A percentile compares a stretch with the other conserved stretches of the same genome.
These are phyloP conservation scores for Aspergillus baeticus DNA, from an alignment of 495 filamentous ascomycete genomes.

Conservation along the genomic window DNA sequence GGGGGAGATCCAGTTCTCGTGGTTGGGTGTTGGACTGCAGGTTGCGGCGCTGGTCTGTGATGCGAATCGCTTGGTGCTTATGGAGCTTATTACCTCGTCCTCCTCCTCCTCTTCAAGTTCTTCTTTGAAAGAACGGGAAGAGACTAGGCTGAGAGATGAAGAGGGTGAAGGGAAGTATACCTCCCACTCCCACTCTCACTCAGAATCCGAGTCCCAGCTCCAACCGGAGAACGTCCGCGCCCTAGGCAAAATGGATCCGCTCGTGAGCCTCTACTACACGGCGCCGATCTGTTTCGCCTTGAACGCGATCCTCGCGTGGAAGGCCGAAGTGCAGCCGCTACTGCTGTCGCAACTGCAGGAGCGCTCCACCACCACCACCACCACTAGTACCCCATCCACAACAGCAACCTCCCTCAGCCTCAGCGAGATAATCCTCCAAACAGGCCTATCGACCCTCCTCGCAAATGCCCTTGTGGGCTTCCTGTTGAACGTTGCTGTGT, in stretches of 20 bases:
- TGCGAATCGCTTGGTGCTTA: conserved; percentile 73
- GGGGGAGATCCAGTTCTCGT: conserved; percentile 73
- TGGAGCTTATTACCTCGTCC: conserved; percentile 63
- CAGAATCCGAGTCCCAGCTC: not conserved
- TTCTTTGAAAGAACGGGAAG: not conserved
- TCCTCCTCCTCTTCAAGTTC: not conserved
- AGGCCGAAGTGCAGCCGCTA: conserved; percentile 57
- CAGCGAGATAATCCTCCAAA: conserved; percentile 21
- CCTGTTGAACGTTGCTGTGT: conserved; percentile 71
- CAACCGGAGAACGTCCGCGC: not conserved
- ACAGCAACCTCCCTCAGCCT: not conserved
- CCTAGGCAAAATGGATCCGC: conserved; percentile 70
- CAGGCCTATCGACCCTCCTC: conserved; percentile 58
- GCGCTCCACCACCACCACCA: not conserved
- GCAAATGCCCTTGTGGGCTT: conserved; percentile 74
- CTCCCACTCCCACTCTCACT: too few relatives aligned
- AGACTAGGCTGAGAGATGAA: conserved; percentile 28
- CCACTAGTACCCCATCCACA: not conserved
- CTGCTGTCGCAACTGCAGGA: conserved; percentile 30
- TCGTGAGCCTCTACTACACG: conserved; percentile 83
- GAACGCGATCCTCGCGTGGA: conserved; percentile 66
- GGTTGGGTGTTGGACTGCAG: conserved; percentile 70
- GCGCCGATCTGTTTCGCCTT: conserved; percentile 75
- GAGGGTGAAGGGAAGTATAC: not conserved
- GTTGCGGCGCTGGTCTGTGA: conserved; percentile 69